A percentile compares a stretch with the other conserved stretches of the same genome.
Conservation (phyloP, 768 basidiomycete species). For the Cystoderma amianthinum region DNA sequence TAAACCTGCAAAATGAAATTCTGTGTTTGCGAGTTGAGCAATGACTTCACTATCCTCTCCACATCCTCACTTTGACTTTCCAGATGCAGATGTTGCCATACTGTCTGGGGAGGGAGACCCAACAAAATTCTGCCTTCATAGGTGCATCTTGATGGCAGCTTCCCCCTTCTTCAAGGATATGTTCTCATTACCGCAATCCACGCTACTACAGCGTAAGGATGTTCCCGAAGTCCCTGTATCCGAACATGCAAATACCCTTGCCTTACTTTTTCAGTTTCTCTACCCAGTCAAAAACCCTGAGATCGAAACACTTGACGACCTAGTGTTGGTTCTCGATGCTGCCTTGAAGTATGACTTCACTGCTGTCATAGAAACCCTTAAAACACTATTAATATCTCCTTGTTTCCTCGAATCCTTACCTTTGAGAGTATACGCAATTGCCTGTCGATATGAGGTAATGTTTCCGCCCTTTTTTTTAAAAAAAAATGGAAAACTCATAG, state of each 20-base stretch:
- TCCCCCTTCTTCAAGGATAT: slow-evolving; percentile 67
- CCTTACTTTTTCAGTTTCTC: slow-evolving; percentile 48
- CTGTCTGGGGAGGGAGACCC: slow-evolving; percentile 29
- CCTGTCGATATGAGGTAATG: slow-evolving; percentile 52
- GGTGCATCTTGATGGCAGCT: slow-evolving; percentile 51
- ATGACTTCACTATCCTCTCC: background rate
- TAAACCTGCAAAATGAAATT: background rate
- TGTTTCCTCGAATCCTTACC: slow-evolving; percentile 43
- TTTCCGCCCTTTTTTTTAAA: background rate
- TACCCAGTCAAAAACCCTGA: slow-evolving; percentile 55
- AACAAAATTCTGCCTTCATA: slow-evolving; percentile 54
- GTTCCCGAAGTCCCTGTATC: slow-evolving; percentile 48
- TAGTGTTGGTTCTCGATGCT: slow-evolving; percentile 42
- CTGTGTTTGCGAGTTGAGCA: background rate
- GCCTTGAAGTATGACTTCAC: slow-evolving; percentile 62
- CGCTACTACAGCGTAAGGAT: slow-evolving; percentile 7
- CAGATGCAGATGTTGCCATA: slow-evolving; percentile 42
- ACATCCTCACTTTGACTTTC: slow-evolving; percentile 21
- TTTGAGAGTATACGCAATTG: slow-evolving; percentile 63
- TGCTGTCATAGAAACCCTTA: slow-evolving; percentile 38
- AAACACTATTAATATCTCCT: slow-evolving; percentile 42
- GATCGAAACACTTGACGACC: slow-evolving; percentile 44
- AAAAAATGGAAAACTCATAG: background rate
- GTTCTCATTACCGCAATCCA: slow-evolving; percentile 55
- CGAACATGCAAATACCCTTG: slow-evolving; percentile 37